Base-by-base conservation (phyloP, 1,284 basidiomycete species). In the Paramarasmius palmivorus region DNA sequence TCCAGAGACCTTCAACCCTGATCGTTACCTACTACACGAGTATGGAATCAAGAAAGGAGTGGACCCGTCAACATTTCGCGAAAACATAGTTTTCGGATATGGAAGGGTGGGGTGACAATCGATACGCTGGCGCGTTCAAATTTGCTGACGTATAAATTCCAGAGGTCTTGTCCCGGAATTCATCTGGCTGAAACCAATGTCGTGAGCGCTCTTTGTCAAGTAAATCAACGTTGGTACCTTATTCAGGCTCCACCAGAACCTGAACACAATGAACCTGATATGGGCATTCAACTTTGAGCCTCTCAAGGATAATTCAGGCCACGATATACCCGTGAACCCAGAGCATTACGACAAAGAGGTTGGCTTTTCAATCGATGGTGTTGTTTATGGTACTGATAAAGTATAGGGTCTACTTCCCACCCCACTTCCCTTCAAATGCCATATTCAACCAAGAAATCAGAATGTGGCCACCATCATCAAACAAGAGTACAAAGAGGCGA, bases 101-200 rank as follows among this genome's bases (percentile, higher is more conserved):
- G 61, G 61, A 29, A 56, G 59, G 8, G 60, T 62, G 12, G 35
- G 60, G 54, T 32, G 7, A 6, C 12, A 12, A 19, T 50, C 35
- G 8, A 1, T 17, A 17, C n/a, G 3, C n/a, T 19, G 25, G 2
- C 39, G 2, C n/a, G n/a, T n/a, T 12, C 39, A 10, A 9, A 20
- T 1, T 25, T 23, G n/a, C 22, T 47, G 50, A 29, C 7, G n/a
- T n/a, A 32, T 19, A 12, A 14, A 19, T 4, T 32, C 7, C 32
- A 60, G 58, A 45, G 68, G 58, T 61, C 65, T 41, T 70, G 68
- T 48, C 68, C 68, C 4, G 68, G 68, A 9, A 62, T 67, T 4
- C 54, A 58, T 38, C 55, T 69, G 15, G 68, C 66, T n/a, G 62
- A 68, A 38, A 59, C 65, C 17, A 63, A 66, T 15, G 20, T 44